Percentiles rank a stretch among this genome's conserved stretches.
Evolutionary conservation across 768 basidiomycete species (phyloP).

Genomic region (Pulveroboletus sp.): DNA sequence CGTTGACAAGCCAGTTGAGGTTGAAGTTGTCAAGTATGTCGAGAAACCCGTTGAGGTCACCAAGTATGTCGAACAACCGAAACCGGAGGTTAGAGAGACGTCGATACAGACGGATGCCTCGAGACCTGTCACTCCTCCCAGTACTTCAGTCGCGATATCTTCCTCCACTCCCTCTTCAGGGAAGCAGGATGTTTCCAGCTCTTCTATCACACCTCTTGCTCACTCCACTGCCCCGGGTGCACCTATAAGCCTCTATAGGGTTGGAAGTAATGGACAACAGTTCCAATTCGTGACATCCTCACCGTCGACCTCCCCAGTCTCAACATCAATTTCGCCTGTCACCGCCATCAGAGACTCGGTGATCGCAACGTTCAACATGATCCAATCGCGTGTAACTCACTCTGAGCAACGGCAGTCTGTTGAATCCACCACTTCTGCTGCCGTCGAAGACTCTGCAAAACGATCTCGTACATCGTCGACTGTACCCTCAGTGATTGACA

Average conservation of each 20-base stretch:
- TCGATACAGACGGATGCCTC: conserved; percentile 73
- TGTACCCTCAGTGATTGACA: conserved; percentile 56
- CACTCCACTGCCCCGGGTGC: conserved; percentile 30
- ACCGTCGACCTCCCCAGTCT: conserved; percentile 26
- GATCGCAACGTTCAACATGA: conserved; percentile 39
- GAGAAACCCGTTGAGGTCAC: conserved; percentile 33
- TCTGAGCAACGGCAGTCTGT: conserved; percentile 68
- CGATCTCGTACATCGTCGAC: conserved; percentile 65
- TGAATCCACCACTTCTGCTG: conserved; percentile 60
- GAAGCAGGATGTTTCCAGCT: conserved; percentile 23
- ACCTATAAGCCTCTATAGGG: conserved; percentile 47
- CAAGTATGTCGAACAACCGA: conserved; percentile 37
- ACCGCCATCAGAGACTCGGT: conserved; percentile 48
- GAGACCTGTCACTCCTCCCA: conserved; percentile 29
- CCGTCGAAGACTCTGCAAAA: conserved; percentile 40
- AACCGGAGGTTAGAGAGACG: conserved; percentile 66
- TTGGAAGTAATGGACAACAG: conserved; percentile 52
- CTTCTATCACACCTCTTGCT: conserved; percentile 32
- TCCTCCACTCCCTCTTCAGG: conserved; percentile 22
- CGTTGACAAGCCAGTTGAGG: conserved; percentile 21
- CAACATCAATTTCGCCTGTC: conserved; percentile 31
- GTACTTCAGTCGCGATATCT: conserved; percentile 24
- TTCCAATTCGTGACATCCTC: conserved; percentile 61
- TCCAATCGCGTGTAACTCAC: conserved; percentile 46
- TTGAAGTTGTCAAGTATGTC: conserved; percentile 27